Evolutionary conservation across 1,284 basidiomycete species (phyloP).

Genomic region (Cutaneotrichosporon arboriforme): DNA sequence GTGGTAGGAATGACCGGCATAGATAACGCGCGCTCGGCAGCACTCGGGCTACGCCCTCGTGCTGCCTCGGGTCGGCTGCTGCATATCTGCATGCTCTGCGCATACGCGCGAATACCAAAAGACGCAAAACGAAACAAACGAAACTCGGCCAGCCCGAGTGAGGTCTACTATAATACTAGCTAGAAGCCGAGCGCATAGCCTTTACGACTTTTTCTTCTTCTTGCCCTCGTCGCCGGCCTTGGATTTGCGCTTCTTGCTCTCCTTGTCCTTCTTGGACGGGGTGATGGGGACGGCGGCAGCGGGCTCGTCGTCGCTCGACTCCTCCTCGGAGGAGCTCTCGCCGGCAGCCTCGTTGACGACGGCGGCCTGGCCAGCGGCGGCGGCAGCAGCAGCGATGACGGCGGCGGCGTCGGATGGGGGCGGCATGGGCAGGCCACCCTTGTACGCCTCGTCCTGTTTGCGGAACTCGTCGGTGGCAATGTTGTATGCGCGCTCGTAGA

Average conservation of each 20-base stretch:
- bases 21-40: too few relatives aligned
- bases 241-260: slow-evolving; percentile 26
- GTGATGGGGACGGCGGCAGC: slow-evolving; percentile 18
- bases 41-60: too few relatives aligned
- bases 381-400: too few relatives aligned
- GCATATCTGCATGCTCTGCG: too few relatives aligned
- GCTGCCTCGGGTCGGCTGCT: too few relatives aligned
- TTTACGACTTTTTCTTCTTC: slow-evolving; percentile 7
- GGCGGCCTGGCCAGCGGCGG: slow-evolving; percentile 3
- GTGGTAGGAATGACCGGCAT: too few relatives aligned
- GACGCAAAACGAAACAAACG: too few relatives aligned
- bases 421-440: slow-evolving; percentile 1
- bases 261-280: slow-evolving; percentile 30
- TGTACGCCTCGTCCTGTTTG: slow-evolving; percentile 27
- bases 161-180: too few relatives aligned
- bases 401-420: too few relatives aligned
- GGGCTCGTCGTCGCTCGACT: slow-evolving; percentile 7
- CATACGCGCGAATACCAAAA: too few relatives aligned
- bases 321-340: slow-evolving; percentile 16
- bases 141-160: too few relatives aligned
- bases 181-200: neutral
- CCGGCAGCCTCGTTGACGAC: slow-evolving; percentile 5
- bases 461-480: slow-evolving; percentile 25
- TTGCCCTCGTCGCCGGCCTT: neutral
- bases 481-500: slow-evolving; percentile 46